Conservation (phyloP, 2,329 filamentous ascomycete genomes). For the Diaporthe velutina region DNA sequence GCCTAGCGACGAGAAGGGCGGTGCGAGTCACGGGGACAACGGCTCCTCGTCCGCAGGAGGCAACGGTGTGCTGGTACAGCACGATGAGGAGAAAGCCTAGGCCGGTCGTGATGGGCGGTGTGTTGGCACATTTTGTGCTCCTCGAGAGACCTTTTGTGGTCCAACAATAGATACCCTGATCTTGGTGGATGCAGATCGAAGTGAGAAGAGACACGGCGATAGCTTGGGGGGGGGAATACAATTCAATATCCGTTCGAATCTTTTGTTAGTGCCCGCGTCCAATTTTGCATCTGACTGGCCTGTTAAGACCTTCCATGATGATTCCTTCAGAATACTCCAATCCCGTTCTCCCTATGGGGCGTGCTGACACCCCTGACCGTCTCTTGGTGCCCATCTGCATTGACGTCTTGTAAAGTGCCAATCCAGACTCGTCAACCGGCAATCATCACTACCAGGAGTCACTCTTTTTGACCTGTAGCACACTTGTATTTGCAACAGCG, state of each 20-base stretch:
- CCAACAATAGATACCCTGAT: constrained; percentile 23
- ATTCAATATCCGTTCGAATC: not conserved
- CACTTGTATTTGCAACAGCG: not conserved
- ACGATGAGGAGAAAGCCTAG: constrained; percentile 19
- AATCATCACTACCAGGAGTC: not conserved
- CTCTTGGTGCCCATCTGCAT: not conserved
- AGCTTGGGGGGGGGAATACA: not conserved
- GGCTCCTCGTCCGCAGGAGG: constrained; percentile 5
- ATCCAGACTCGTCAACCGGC: no score
- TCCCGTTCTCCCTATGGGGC: no score
- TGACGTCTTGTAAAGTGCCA: not conserved
- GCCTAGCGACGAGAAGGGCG: constrained; percentile 21
- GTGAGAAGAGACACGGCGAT: not conserved
- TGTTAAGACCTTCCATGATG: not conserved
- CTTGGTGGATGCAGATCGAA: constrained; percentile 7
- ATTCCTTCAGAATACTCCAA: not conserved
- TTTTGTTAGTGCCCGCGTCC: no score
- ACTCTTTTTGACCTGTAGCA: not conserved
- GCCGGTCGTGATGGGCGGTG: not conserved
- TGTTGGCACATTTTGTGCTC: not conserved
- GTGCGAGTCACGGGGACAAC: not conserved
- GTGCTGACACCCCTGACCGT: no score
- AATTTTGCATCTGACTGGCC: no score
- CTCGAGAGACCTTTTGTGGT: not conserved
- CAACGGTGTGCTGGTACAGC: not conserved